These are phyloP conservation scores for Aureoboletus auriporus DNA, from an alignment of 768 basidiomycete species.

Conservation along the genomic window DNA sequence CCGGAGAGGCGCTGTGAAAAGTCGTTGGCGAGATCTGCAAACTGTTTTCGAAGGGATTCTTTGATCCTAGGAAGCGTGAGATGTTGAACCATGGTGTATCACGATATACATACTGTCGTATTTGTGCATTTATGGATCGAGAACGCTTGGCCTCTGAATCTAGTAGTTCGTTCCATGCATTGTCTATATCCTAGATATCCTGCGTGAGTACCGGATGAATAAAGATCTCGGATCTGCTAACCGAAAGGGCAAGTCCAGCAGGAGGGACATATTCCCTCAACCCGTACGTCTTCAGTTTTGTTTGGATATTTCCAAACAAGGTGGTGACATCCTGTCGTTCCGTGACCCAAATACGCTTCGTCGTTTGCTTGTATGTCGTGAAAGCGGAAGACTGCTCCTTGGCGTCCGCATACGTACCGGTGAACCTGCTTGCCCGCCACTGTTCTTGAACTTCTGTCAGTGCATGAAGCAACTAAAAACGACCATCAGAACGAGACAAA, in stretches of 20 bases:
- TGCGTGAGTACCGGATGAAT: constrained; percentile 6
- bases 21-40: constrained; percentile 72
- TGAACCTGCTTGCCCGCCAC: constrained; percentile 66
- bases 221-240: constrained; percentile 24
- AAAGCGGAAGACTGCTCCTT: constrained; percentile 72
- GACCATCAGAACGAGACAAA: constrained; percentile 4
- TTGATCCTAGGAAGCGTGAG: constrained; percentile 59
- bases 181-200: constrained; percentile 60
- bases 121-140: constrained; percentile 81
- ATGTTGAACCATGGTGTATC: neutral
- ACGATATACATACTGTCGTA: constrained; percentile 65
- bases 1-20: constrained; percentile 65
- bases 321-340: constrained; percentile 87
- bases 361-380: constrained; percentile 77
- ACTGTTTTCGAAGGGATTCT: constrained; percentile 70
- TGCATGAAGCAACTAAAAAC: constrained; percentile 56
- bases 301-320: constrained; percentile 90
- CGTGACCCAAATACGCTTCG: constrained; percentile 82
- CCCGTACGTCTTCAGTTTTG: constrained; percentile 88
- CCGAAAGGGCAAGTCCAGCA: constrained; percentile 58
- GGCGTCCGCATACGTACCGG: constrained; percentile 77
- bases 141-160: constrained; percentile 73
- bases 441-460: constrained; percentile 61
- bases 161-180: constrained; percentile 70
- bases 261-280: constrained; percentile 82